Percentiles rank a stretch among this genome's conserved stretches.
These are phyloP conservation scores for Aspergillus olivimuriae DNA, from an alignment of 495 filamentous ascomycete species.

Conservation along the genomic window DNA sequence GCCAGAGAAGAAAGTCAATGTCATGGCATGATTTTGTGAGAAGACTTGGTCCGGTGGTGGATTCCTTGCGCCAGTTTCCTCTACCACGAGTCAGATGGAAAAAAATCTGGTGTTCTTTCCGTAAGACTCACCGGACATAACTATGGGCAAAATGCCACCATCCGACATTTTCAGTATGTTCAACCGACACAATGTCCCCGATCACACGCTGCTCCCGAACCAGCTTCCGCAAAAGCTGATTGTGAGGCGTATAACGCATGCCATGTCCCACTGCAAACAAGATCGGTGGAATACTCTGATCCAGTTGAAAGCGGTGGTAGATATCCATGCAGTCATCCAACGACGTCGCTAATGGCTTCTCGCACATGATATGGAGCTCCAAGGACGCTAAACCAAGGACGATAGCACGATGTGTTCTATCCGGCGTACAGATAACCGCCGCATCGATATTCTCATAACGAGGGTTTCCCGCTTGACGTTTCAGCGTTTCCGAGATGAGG, in stretches of 20 bases:
- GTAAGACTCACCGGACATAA: conserved; percentile 50
- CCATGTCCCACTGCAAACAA: too few relatives aligned
- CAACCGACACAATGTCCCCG: conserved; percentile 68
- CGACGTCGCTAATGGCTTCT: conserved; percentile 71
- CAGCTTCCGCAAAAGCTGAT: conserved; percentile 63
- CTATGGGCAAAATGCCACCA: conserved; percentile 85
- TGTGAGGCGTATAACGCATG: conserved; percentile 73
- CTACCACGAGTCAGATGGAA: background rate
- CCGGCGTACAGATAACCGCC: conserved; percentile 65
- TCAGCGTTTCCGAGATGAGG: background rate
- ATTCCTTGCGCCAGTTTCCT: conserved; percentile 59
- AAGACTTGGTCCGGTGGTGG: conserved; percentile 39
- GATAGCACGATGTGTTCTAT: conserved; percentile 67
- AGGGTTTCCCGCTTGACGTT: background rate
- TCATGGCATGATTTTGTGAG: conserved; percentile 89
- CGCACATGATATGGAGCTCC: conserved; percentile 71
- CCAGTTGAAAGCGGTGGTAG: conserved; percentile 35
- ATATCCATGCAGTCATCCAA: conserved; percentile 60
- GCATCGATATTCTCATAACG: conserved; percentile 49
- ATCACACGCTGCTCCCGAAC: conserved; percentile 50
- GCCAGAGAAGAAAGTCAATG: conserved; percentile 74
- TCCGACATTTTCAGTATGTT: conserved; percentile 81
- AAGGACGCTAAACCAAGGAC: conserved; percentile 54
- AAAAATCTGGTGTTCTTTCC: background rate
- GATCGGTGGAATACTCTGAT: conserved; percentile 58